These are phyloP conservation scores for Cenchrus americanus DNA, from an alignment of 176 grass and related monocot genomes.

Conservation along the genomic window DNA sequence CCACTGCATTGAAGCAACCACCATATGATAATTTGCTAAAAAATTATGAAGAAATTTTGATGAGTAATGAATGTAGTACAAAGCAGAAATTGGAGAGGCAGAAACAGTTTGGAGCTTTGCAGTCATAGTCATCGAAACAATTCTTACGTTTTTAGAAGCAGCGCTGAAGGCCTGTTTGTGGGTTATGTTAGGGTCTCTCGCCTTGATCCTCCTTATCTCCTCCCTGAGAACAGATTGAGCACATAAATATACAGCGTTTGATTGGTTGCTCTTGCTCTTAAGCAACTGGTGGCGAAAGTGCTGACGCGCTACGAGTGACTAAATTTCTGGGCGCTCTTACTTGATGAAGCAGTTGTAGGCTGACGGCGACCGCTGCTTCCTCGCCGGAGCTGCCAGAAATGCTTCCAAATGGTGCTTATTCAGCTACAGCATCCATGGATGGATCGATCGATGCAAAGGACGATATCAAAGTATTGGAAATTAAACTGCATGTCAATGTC, in stretches of 20 bases:
- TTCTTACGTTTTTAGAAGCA: conserved; percentile 68
- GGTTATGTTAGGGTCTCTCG: conserved; percentile 45
- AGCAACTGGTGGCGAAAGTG: not conserved
- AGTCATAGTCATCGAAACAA: not conserved
- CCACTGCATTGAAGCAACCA: conserved; percentile 48
- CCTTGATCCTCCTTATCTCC: conserved; percentile 81
- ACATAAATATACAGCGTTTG: not conserved
- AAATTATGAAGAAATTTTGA: not conserved
- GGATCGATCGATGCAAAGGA: not conserved
- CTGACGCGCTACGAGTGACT: not conserved
- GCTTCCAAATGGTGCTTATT: not conserved
- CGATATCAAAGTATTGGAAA: not conserved
- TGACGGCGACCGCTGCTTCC: conserved; percentile 66
- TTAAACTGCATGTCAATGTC: not conserved
- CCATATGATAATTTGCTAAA: not conserved
- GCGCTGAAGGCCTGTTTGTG: conserved; percentile 77
- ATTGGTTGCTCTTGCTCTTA: not conserved
- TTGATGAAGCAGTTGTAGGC: conserved; percentile 85
- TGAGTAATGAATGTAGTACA: not conserved
- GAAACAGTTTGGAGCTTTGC: not conserved
- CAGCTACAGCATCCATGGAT: not conserved
- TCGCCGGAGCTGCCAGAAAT: conserved; percentile 54
- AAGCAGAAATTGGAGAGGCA: not conserved
- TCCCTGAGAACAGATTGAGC: conserved; percentile 43
- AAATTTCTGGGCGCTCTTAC: conserved; percentile 27